Percentiles rank a stretch among this genome's conserved stretches.
These are phyloP conservation scores for Neofusicoccum parvum DNA, from an alignment of 2,329 filamentous ascomycete species.

Conservation along the genomic window DNA sequence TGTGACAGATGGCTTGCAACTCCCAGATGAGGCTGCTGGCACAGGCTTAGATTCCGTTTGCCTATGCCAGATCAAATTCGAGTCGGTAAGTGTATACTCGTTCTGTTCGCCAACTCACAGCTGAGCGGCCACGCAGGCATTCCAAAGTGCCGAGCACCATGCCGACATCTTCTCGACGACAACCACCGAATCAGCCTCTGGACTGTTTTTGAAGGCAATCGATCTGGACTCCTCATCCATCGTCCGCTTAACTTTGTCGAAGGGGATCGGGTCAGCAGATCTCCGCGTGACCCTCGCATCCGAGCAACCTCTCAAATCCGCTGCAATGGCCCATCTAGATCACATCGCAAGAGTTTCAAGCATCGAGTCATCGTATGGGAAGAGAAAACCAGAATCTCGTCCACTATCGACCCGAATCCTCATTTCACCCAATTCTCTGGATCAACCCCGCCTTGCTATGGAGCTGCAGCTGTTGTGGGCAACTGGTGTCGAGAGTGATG, in stretches of 20 bases:
- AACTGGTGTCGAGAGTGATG: background rate
- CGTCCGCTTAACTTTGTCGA: background rate
- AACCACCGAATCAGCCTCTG: background rate
- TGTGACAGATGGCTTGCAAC: background rate
- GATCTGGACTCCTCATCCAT: background rate
- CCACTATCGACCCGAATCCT: background rate
- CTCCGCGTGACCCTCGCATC: background rate
- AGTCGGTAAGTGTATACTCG: background rate
- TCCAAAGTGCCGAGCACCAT: background rate
- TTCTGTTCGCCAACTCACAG: no score
- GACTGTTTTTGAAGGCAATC: background rate
- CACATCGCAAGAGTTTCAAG: background rate
- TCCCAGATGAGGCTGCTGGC: background rate
- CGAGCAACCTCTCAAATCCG: background rate
- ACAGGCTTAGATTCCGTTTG: background rate
- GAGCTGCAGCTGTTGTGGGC: constrained; percentile 6
- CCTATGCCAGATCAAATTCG: background rate
- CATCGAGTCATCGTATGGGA: background rate
- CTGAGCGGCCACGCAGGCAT: background rate
- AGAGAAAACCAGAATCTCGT: background rate
- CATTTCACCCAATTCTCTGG: background rate
- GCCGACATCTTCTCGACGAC: background rate
- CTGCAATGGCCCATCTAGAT: background rate
- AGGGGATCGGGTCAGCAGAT: background rate
- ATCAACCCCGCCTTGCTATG: background rate